Evolutionary conservation across 495 filamentous ascomycete genomes (phyloP).

Genomic region (Aspergillus cristatus): DNA sequence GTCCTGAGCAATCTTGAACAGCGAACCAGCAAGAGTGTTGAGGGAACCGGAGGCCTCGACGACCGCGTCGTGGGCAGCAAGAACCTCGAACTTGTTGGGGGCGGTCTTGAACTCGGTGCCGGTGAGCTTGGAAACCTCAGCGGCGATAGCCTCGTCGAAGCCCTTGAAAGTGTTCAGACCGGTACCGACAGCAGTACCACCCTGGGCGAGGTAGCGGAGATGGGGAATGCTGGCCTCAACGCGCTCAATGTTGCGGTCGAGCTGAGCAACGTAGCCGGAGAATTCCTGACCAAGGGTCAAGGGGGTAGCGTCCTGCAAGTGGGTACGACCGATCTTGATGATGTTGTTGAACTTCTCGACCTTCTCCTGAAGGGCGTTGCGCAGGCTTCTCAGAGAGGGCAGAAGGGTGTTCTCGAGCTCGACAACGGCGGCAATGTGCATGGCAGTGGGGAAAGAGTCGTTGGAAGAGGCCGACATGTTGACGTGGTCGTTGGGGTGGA

Average conservation of each 20-base stretch:
- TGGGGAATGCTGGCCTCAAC: slow-evolving; percentile 75
- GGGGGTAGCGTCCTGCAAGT: slow-evolving; percentile 95
- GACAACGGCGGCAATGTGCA: slow-evolving; percentile 96
- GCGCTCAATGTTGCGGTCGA: slow-evolving; percentile 82
- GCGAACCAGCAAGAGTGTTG: slow-evolving; percentile 84
- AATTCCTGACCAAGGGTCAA: slow-evolving; percentile 96
- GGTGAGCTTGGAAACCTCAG: slow-evolving; percentile 84
- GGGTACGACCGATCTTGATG: slow-evolving; percentile 98
- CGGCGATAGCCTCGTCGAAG: slow-evolving; percentile 86
- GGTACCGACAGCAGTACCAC: slow-evolving; percentile 94
- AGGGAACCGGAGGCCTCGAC: slow-evolving; percentile 88
- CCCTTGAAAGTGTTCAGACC: slow-evolving; percentile 96
- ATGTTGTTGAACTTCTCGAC: slow-evolving; percentile 81
- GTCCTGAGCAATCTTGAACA: slow-evolving; percentile 98
- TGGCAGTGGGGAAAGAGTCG: slow-evolving; percentile 98
- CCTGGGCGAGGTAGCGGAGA: slow-evolving; percentile 82
- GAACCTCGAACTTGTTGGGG: slow-evolving; percentile 97
- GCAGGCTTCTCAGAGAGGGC: slow-evolving; percentile 71
- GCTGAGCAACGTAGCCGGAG: slow-evolving; percentile 91
- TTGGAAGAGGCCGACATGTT: slow-evolving; percentile 99
- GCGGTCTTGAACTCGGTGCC: slow-evolving; percentile 90
- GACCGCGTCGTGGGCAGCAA: slow-evolving; percentile 94
- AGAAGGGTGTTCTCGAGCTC: slow-evolving; percentile 83
- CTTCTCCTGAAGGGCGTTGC: slow-evolving; percentile 77
- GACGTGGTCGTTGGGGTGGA: slow-evolving; percentile 98